Evolutionary conservation across 1,139 yeast genomes (phyloP).

Genomic region (Diutina rugosa): DNA sequence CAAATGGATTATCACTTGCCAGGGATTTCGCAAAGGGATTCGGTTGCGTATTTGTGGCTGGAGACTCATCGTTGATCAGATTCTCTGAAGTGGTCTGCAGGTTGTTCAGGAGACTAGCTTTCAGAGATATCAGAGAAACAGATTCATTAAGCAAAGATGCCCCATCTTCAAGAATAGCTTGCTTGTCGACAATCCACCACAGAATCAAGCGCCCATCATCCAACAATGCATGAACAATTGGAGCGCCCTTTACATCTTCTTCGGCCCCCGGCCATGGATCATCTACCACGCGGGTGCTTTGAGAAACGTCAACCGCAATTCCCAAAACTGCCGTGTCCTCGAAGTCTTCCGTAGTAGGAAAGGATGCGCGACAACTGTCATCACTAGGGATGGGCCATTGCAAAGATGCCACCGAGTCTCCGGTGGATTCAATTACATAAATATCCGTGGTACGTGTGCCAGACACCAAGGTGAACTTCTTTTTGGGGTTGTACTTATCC

Average conservation of each 20-base stretch:
- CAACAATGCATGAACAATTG: not conserved
- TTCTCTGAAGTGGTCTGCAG: not conserved
- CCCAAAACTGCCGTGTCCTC: not conserved
- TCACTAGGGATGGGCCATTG: not conserved
- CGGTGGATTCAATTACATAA: not conserved
- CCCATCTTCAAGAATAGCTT: not conserved
- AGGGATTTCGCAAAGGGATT: not conserved
- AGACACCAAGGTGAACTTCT: not conserved
- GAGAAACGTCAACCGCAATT: not conserved
- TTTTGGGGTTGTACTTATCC: not conserved
- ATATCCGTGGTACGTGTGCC: not conserved
- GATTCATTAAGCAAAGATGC: not conserved
- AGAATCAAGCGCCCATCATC: not conserved
- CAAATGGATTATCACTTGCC: not conserved
- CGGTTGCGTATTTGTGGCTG: not conserved
- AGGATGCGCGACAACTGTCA: not conserved
- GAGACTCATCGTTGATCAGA: not conserved
- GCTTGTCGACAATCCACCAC: not conserved
- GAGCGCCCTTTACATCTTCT: not conserved
- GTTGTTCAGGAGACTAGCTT: not conserved
- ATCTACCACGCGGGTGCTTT: not conserved
- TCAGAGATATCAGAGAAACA: not conserved
- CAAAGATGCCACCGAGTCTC: not conserved
- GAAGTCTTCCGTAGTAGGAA: not conserved
- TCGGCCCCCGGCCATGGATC: constrained; percentile 1